phyloP scores from a whole-genome alignment of 352 stramenopile species.

The Phytophthora pluvialis region DNA sequence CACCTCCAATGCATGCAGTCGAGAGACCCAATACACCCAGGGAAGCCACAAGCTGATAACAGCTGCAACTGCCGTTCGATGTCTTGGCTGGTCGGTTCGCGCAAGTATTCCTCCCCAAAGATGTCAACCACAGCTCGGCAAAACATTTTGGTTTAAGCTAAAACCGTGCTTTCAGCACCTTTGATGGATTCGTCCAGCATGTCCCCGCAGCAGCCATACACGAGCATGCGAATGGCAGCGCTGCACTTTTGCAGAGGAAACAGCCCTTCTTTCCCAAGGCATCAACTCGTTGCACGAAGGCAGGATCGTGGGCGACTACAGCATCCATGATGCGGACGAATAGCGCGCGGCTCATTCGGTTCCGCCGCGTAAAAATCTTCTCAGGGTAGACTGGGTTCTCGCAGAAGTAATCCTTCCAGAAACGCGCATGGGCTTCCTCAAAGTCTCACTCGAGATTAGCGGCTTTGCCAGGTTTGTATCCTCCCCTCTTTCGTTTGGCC shows the following conservation, averaged over 20 bases:
- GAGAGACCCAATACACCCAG: not conserved
- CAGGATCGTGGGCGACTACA: not conserved
- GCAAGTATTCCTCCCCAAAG: not conserved
- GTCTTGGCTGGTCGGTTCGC: not conserved
- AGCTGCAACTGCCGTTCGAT: not conserved
- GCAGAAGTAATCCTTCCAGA: not conserved
- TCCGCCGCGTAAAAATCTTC: not conserved
- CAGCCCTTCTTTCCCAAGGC: not conserved
- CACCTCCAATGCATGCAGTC: not conserved
- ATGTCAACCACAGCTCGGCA: not conserved
- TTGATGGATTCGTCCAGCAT: not conserved
- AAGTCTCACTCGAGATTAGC: not conserved
- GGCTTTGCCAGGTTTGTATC: not conserved
- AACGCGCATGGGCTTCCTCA: not conserved
- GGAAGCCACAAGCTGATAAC: not conserved
- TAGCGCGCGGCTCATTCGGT: not conserved
- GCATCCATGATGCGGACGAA: not conserved
- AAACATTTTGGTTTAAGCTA: not conserved
- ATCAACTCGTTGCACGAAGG: not conserved
- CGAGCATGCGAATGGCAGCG: not conserved
- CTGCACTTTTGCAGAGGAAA: not conserved
- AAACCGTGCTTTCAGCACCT: not conserved
- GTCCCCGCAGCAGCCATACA: not conserved
- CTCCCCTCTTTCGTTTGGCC: not conserved
- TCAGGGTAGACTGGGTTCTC: not conserved